Base-by-base conservation (phyloP, 805 yeast genomes). In the Metschnikowia bowlesiae region DNA sequence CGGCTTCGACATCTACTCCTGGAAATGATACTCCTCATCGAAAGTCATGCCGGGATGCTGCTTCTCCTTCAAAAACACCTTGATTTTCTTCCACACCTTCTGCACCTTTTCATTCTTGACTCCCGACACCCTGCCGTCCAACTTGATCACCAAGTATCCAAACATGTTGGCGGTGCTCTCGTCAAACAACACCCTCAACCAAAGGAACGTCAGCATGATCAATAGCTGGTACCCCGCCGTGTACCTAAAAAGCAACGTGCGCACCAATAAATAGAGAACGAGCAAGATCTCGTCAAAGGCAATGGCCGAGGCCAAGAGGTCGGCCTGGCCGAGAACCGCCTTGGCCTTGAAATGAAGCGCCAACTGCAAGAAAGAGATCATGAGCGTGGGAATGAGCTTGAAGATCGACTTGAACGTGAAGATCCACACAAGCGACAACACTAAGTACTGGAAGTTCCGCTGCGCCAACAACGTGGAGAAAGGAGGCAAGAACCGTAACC, bases 381-480 rank as follows among this genome's bases (percentile, higher is more conserved):
- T 57, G 56, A 74, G 68, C 62, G 72, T 83, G 26, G 94, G 92
- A 13, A 82, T 52, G 40, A 87, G 57, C 62, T 85, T 86, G 69
- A 83, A 84, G 5, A 80, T 67, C 1, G 90, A 83, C 53, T 78
- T 74, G 67, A 87, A 81, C 37, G 85, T 80, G 49, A 84, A 65
- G 44, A 81, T 61, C 92, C 92, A 87, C 16, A 81, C 67, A 3
- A 63, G 29, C 0, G 83, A 79, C 49, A 86, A 66, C 3, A 79
- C 53, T 48, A 83, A 68, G 61, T 79, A 81, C 66, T 89, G 96
- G 73, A 86, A 86, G 63, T 87, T 87, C 57, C 82, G 89, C 26
- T 89, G 80, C 8, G 90, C 83, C 48, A 88, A 62, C 62, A 90
- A 70, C 4, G 83, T 80, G 49, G 78, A 77, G 62, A 82, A 75